Evolutionary conservation across 495 filamentous ascomycete genomes (phyloP), one percentile per base, ranked within the genome.

Genomic region (Melanomma pulvis-pyrius): DNA sequence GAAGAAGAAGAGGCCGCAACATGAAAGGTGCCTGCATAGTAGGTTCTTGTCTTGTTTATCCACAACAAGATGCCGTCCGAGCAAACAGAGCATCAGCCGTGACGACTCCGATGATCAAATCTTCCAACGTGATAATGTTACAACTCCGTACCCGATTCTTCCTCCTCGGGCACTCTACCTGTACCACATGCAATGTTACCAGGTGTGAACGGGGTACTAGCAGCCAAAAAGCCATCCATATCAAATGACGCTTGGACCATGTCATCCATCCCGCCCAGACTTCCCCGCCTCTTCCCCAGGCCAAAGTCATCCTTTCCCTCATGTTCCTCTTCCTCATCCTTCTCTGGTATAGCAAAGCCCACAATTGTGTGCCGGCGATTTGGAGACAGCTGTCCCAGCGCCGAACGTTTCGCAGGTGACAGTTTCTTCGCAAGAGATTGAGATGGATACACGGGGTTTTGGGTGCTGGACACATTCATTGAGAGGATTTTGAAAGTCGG

Each of bases 341-440:
- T 32, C n/a, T 67, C 54, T 1, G 59, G 6, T 9, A 56, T 39
- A 1, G 25, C 65, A 49, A 65, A 61, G 17, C 69, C 69, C 0
- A 68, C 51, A 24, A 59, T 67, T 11, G 69, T 68, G 39, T 68
- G 64, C 17, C 69, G 64, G 17, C 65, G 69, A 12, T 61, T 60
- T 5, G 69, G 69, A 25, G 67, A 67, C 6, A 63, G 24, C 22
- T 59, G 51, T 39, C 24, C 36, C 22, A 67, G 56, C 6, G 65
- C 69, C 11, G 47, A 41, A 7, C 72, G 61, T 32, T 72, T 60
- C 6, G 69, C 28, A 13, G 61, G 24, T n/a, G 55, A 47, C 3
- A 26, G 22, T 13, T 25, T 63, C 15, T 30, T 49, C 1, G 29
- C 30, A 1, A 44, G 21, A 0, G 62, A 52, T 12, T 22, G 49